Percentiles rank a stretch among this genome's conserved stretches.
phyloP scores from a whole-genome alignment of 768 basidiomycete genomes.

The Pholiota conissans region DNA sequence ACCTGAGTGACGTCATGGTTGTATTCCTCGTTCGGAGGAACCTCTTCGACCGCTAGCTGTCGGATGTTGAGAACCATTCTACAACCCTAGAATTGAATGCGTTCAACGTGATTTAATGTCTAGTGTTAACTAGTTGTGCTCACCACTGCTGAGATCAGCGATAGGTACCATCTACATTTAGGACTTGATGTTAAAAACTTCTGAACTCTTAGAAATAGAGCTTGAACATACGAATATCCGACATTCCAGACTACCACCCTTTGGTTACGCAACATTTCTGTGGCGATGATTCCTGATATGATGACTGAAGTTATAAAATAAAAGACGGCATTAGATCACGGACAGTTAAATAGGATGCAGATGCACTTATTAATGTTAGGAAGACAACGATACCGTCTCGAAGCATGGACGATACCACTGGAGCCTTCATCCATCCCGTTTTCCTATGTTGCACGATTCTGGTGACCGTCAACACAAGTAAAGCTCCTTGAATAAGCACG shows the following conservation, averaged over 20 bases:
- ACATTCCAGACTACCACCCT: conserved; percentile 2
- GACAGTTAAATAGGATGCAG: background rate
- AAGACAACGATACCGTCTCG: conserved; percentile 13
- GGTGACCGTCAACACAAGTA: conserved; percentile 10
- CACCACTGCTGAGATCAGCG: conserved; percentile 8
- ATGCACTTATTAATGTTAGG: conserved; percentile 3
- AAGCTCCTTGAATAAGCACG: conserved; percentile 1
- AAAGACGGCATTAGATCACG: background rate
- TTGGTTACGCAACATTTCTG: conserved; percentile 2
- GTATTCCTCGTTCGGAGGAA: conserved; percentile 23
- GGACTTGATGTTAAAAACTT: background rate
- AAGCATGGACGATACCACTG: conserved; percentile 13
- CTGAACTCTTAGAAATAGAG: background rate
- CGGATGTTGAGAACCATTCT: conserved; percentile 16
- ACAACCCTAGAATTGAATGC: conserved; percentile 9
- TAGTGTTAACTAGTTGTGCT: background rate
- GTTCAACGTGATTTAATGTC: background rate
- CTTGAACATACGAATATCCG: conserved; percentile 6
- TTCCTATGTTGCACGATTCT: background rate
- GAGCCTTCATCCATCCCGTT: conserved; percentile 8
- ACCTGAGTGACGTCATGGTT: background rate
- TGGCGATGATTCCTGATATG: background rate
- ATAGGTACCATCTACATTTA: conserved; percentile 6
- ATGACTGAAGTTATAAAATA: no score
- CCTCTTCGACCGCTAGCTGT: conserved; percentile 4